Conservation (phyloP, 257 asterid genomes). For the Solanum peruvianum region DNA sequence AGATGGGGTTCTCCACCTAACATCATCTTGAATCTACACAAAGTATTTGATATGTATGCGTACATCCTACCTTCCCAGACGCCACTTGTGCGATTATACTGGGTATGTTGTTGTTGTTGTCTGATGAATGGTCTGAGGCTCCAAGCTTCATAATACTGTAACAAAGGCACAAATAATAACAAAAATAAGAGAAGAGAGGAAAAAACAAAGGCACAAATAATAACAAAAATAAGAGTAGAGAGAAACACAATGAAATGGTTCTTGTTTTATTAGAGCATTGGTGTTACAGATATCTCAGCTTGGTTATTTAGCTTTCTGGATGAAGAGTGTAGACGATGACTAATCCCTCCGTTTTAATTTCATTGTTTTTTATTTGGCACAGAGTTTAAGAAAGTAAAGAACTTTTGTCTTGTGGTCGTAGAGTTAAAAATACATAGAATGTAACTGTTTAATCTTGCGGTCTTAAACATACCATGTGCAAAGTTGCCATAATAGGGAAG, state of each 20-base stretch:
- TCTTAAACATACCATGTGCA: not conserved
- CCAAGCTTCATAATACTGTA: not conserved
- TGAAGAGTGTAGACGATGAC: not conserved
- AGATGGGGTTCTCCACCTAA: not conserved
- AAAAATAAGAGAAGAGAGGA: not conserved
- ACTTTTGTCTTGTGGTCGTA: not conserved
- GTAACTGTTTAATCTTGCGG: not conserved
- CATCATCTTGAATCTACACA: not conserved
- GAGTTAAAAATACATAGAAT: no score
- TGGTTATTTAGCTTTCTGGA: not conserved
- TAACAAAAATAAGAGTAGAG: not conserved
- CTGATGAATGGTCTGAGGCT: not conserved
- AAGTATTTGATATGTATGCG: not conserved
- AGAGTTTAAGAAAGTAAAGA: not conserved
- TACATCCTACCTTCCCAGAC: not conserved
- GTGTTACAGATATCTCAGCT: not conserved
- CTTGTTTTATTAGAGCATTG: not conserved
- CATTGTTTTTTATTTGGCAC: no score
- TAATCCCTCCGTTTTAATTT: not conserved
- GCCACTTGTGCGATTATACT: not conserved
- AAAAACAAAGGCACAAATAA: not conserved
- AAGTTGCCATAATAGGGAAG: not conserved
- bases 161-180: not conserved
- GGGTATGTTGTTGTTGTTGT: not conserved
- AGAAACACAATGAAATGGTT: not conserved